Conservation (phyloP, 116 monocot species). For the Phalaenopsis hybrid region DNA sequence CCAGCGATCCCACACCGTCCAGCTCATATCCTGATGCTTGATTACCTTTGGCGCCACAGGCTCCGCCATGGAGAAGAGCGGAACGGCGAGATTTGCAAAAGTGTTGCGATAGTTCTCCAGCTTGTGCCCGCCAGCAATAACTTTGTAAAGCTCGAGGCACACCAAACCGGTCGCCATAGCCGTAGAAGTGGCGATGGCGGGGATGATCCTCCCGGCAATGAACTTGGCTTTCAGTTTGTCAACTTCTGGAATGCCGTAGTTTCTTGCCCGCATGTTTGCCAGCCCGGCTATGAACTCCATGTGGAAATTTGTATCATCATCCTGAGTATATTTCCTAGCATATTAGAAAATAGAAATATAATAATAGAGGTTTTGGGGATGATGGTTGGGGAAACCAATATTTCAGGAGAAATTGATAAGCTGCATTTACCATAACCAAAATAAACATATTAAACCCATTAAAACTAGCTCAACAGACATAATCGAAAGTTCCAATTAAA, state of each 20-base stretch:
- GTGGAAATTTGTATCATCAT: slow-evolving; percentile 53
- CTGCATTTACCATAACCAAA: too few species aligned
- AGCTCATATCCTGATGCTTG: slow-evolving; percentile 39
- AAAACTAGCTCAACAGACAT: background rate
- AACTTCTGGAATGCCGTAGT: slow-evolving; percentile 47
- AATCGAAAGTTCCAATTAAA: background rate
- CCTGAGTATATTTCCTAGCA: slow-evolving; percentile 11
- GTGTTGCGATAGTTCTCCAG: slow-evolving; percentile 45
- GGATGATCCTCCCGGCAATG: slow-evolving; percentile 53
- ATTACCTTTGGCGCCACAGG: slow-evolving; percentile 42
- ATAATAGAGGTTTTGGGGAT: too few species aligned
- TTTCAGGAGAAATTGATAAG: too few species aligned
- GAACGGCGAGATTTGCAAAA: slow-evolving; percentile 47
- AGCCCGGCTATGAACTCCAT: slow-evolving; percentile 53
- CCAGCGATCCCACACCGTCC: slow-evolving; percentile 63
- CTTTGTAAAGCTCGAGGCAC: slow-evolving; percentile 56
- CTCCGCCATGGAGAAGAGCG: slow-evolving; percentile 44
- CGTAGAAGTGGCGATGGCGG: slow-evolving; percentile 46
- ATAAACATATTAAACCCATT: too few species aligned
- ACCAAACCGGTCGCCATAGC: slow-evolving; percentile 55
- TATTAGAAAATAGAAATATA: too few species aligned
- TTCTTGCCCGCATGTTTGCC: slow-evolving; percentile 57
- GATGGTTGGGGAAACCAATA: too few species aligned
- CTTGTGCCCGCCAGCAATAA: slow-evolving; percentile 30
- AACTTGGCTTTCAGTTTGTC: slow-evolving; percentile 54